These are phyloP conservation scores for Fraxinus paxiana DNA, from an alignment of 305 asterid genomes.

Conservation along the genomic window DNA sequence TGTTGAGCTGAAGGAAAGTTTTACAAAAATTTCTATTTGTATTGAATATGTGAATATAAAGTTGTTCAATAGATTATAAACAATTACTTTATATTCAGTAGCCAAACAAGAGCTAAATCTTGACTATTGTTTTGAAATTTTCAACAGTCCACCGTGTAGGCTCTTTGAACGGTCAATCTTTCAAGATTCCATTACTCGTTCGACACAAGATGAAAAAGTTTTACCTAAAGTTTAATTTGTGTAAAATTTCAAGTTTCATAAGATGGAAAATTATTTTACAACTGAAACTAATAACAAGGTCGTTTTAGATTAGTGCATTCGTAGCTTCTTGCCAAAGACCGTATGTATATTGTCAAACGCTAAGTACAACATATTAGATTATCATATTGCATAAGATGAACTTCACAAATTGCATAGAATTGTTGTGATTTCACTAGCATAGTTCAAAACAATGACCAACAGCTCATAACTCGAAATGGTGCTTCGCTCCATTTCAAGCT, in stretches of 20 bases:
- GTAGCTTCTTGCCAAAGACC: not conserved
- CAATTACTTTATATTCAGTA: not conserved
- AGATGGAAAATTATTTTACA: too few relatives aligned
- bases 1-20: not conserved
- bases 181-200: not conserved
- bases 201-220: not conserved
- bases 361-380: not conserved
- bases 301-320: not conserved
- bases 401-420: not conserved
- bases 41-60: not conserved
- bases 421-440: not conserved
- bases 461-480: conserved; percentile 36
- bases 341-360: not conserved
- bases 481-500: conserved; percentile 48
- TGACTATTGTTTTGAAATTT: not conserved
- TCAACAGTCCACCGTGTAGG: not conserved
- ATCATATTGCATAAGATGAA: not conserved
- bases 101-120: not conserved
- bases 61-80: too few relatives aligned
- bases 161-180: not conserved
- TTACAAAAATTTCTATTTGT: too few relatives aligned
- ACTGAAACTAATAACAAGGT: not conserved
- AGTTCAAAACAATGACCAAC: conserved; percentile 4
- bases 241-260: not conserved
- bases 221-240: not conserved